Evolutionary conservation across 176 grass and related monocot species (phyloP), one percentile per base, ranked within the genome.

Genomic region (Thinopyrum elongatum): DNA sequence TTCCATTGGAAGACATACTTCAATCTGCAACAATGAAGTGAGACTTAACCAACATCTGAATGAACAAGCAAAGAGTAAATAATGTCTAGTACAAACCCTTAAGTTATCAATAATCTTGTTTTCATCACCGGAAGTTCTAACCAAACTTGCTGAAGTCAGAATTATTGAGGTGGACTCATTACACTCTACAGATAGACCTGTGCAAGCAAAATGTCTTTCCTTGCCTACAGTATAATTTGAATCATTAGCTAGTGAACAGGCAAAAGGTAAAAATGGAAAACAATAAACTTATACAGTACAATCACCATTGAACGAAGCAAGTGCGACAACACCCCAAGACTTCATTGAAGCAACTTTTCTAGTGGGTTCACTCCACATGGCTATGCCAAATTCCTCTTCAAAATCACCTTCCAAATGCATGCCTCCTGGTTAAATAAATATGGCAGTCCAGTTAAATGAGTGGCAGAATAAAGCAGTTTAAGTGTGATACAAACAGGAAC

Each of bases 121-220:
- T 63, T 63, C 57, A 11, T 79, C 29, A 36, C 30, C 57, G 16
- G 34, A 79, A 25, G n/a, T 27, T 63, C 58, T 79, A 62, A 79
- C 57, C 77, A 79, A 79, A 41, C 77, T 63, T 39, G 77, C 77
- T 63, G 77, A 76, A 36, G 75, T 78, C 21, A 78, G 49, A 58
- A 78, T 22, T 23, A 1, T 59, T 78, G 44, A 30, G 42, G 28
- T 78, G 6, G 2, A 34, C 14, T 14, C 29, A 34, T 36, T 59
- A 21, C 19, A 35, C 5, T n/a, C 21, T 55, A 78, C 3, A 78
- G 23, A 4, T 25, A 60, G 5, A 8, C 76, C 53, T 14, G 30
- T 60, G 76, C 75, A 78, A 16, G 53, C 51, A 60, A 78, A 78
- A 60, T 60, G 33, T 22, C 76, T 34, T 60, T 21, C 19, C 8